phyloP scores from a whole-genome alignment of 2,329 filamentous ascomycete genomes.

The Hymenoscyphus scutula region DNA sequence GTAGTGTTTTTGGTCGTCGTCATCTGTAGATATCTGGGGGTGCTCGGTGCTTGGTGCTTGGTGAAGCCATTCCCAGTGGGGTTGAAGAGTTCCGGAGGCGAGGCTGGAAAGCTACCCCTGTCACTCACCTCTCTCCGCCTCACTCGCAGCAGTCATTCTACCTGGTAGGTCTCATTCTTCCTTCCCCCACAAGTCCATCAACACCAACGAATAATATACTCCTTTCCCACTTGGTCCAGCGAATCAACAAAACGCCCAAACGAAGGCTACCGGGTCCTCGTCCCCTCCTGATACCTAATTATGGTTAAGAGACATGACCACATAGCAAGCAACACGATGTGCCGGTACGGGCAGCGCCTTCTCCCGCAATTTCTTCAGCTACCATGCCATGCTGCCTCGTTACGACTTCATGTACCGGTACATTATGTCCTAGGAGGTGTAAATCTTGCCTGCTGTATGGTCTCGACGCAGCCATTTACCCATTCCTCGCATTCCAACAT shows the following conservation, averaged over 20 bases:
- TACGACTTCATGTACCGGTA: background rate
- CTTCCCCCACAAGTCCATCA: background rate
- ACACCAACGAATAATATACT: slow-evolving; percentile 1
- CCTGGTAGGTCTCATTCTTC: background rate
- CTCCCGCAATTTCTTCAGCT: background rate
- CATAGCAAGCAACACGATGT: background rate
- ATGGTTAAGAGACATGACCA: background rate
- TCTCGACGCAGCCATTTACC: background rate
- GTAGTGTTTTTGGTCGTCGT: background rate
- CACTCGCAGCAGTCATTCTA: background rate
- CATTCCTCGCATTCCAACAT: background rate
- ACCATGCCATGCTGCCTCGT: background rate
- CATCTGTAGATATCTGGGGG: too few relatives aligned
- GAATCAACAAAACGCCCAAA: background rate
- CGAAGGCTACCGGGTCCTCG: background rate
- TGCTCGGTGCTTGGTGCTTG: too few relatives aligned
- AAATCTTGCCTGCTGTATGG: too few relatives aligned
- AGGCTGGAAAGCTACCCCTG: background rate
- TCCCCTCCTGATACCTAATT: background rate
- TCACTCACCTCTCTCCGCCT: background rate
- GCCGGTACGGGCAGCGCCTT: background rate
- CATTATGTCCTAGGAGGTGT: background rate
- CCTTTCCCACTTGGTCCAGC: background rate
- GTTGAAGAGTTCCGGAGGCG: too few relatives aligned
- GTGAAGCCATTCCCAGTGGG: too few relatives aligned